These are phyloP conservation scores for Rosa hybrid DNA, from an alignment of 331 rosid genomes.

Conservation along the genomic window DNA sequence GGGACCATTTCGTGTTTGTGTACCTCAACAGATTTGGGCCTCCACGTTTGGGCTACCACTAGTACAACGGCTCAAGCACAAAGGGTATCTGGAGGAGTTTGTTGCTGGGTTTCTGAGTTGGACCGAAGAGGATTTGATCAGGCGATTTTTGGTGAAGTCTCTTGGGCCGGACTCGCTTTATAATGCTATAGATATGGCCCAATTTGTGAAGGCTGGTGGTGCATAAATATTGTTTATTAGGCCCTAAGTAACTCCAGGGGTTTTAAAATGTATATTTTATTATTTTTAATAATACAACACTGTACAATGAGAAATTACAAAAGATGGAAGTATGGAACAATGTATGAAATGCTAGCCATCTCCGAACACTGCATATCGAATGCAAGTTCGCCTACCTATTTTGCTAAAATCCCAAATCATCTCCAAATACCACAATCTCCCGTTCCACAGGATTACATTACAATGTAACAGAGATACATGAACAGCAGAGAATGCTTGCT, in stretches of 20 bases:
- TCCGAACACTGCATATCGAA: too few species aligned
- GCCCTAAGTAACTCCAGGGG: neutral
- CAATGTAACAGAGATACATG: neutral
- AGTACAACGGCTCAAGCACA: neutral
- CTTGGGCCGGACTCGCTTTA: neutral
- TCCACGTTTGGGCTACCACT: neutral
- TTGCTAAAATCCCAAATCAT: too few species aligned
- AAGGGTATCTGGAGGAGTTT: neutral
- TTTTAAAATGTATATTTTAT: too few species aligned
- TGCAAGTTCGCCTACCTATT: too few species aligned
- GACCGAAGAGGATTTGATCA: neutral
- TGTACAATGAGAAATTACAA: too few species aligned
- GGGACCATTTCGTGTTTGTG: neutral
- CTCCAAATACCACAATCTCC: too few species aligned
- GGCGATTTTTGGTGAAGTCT: neutral
- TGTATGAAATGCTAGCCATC: too few species aligned
- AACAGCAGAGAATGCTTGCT: slow-evolving; percentile 42
- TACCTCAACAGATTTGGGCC: neutral
- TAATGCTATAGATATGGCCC: neutral
- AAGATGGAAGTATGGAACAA: too few species aligned
- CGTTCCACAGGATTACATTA: neutral
- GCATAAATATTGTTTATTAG: neutral
- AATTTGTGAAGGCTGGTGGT: neutral
- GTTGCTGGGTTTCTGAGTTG: neutral
- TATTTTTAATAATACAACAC: too few species aligned